phyloP scores from a whole-genome alignment of 164 flowering plant species.

The Dillenia turbinata region DNA sequence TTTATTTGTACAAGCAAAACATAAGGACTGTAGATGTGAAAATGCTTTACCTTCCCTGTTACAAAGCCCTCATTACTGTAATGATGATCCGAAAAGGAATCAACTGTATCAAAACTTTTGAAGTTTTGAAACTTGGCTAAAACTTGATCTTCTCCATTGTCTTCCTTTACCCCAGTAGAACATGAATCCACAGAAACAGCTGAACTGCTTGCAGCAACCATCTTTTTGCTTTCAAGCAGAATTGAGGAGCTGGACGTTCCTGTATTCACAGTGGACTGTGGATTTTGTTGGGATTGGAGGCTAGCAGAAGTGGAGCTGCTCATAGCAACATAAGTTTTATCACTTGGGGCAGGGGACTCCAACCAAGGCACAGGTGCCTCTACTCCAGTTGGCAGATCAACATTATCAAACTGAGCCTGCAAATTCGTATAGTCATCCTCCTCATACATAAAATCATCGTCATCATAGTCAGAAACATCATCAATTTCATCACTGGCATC shows the following conservation, averaged over 20 bases:
- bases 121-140: conserved; percentile 23
- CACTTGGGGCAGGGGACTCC: conserved; percentile 18
- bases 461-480: conserved; percentile 10
- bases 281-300: too few species aligned
- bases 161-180: conserved; percentile 12
- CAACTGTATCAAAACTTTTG: conserved; percentile 42
- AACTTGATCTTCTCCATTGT: conserved; percentile 10
- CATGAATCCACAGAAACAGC: conserved; percentile 7
- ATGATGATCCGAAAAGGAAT: conserved; percentile 46
- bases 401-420: conserved; percentile 53
- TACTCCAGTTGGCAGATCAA: conserved; percentile 57
- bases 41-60: conserved; percentile 19
- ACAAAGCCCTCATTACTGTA: conserved; percentile 5
- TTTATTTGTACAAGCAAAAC: not conserved
- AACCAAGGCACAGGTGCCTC: conserved; percentile 49
- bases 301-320: conserved; percentile 4
- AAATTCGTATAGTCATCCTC: conserved; percentile 27
- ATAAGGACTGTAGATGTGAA: not conserved
- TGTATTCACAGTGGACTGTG: too few species aligned
- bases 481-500: conserved; percentile 8
- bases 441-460: conserved; percentile 13
- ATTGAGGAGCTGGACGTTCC: too few species aligned
- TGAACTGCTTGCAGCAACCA: conserved; percentile 19
- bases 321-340: conserved; percentile 4
- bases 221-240: too few species aligned